Base-by-base conservation (phyloP, 768 basidiomycete species). In the Clitopilus passeckerianus region DNA sequence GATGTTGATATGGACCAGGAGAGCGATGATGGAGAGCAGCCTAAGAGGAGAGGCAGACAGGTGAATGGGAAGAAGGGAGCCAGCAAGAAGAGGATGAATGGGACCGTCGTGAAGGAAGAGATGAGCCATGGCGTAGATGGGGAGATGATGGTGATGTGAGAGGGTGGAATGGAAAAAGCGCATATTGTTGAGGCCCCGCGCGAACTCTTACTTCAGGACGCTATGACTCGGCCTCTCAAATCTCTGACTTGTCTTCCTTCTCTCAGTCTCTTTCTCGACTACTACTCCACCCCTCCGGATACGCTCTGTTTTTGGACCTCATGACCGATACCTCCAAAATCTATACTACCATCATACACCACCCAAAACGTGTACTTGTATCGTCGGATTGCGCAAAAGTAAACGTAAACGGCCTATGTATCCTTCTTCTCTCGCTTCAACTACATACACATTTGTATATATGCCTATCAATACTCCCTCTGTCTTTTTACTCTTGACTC, bases 101-200 rank as follows among this genome's bases (percentile, higher is more conserved):
- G 60, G 33, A 59, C 59, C 5, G 23, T 37, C 12, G 58, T 41
- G 44, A 65, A 68, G 37, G 57, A 60, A 56, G 56, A n/a, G 2
- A 56, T 56, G 56, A 53, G 35, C 27, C 53, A 58, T 53, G 59
- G 37, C 27, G 61, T 53, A 50, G 56, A 60, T 1, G 60, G 58
- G 58, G 68, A 67, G 59, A 61, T 66, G 63, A 69, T 67, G 69
- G 63, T 67, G 43, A 61, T 63, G 34, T 70, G 61, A 61, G 6
- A 37, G 3, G 46, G 22, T 3, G 46, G 22, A n/a, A n/a, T 10
- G 12, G 12, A 50, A 50, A 50, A 23, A 18, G 46, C 46, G 46
- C 46, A 50, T 50, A 20, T 9, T n/a, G n/a, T n/a, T n/a, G n/a
- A n/a, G n/a, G n/a, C n/a, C n/a, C n/a, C n/a, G n/a, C n/a, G 16